Evolutionary conservation across 108 stramenopile species (phyloP), one percentile per base, ranked within the genome.

Genomic region (Cyclotella cryptica): DNA sequence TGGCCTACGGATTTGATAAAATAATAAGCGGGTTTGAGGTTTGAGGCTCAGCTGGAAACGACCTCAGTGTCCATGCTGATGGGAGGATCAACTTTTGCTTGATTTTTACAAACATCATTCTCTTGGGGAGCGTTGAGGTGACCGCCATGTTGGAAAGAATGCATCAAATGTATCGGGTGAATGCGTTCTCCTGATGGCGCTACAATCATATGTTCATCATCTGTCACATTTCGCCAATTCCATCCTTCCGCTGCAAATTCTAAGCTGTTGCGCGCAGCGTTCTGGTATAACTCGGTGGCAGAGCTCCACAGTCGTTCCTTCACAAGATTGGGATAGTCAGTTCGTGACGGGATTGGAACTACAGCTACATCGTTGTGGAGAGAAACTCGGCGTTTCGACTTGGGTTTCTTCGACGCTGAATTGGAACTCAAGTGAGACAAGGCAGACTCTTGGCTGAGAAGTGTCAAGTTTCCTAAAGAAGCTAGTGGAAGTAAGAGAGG

Each of bases 151-250:
- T 22, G 26, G 12, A 52, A 13, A 14, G 52, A 58, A 62, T 81
- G 74, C 54, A 65, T 75, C 39, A 82, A 15, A 29, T 83, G 92
- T 19, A 88, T 89, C 27, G 95, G 95, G 81, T 96, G 95, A n/a
- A 96, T 89, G 7, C 93, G 88, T 62, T 96, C 95, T 15, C 95
- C 95, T 24, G 88, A 88, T 21, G 85, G 79, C 28, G 84, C 76
- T 51, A 87, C 85, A 63, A 92, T 84, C 95, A 96, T 96, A n/a
- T 92, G 86, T 39, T 94, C 93, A 70, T 94, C 95, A 53, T 93
- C 95, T 4, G 90, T 89, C 17, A 88, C 90, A 69, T 74, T 90
- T 44, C 89, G 58, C 95, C 92, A 93, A 70, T 92, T 86, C 90
- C 92, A 96, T 0, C 95, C 95, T 73, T 96, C 95, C 1, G 84